These are phyloP conservation scores for Rhodotorula babjevae DNA, from an alignment of 768 basidiomycete genomes.

Conservation along the genomic window DNA sequence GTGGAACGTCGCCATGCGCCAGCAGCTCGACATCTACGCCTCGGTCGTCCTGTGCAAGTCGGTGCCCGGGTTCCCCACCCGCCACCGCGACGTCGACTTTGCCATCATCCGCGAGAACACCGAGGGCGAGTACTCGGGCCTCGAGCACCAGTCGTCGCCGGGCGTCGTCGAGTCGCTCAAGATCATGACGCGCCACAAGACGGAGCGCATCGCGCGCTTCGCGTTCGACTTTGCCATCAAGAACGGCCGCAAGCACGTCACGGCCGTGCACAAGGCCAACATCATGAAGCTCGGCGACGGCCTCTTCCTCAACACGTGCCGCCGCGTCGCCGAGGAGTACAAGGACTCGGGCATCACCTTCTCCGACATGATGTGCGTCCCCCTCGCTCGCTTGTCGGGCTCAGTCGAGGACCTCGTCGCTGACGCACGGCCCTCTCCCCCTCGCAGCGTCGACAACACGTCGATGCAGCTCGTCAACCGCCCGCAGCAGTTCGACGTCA, in stretches of 20 bases:
- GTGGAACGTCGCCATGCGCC: constrained; percentile 99
- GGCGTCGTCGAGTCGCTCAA: constrained; percentile 98
- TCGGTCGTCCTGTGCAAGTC: constrained; percentile 98
- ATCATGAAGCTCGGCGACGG: constrained; percentile 99
- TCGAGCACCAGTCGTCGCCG: constrained; percentile 92
- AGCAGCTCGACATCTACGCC: constrained; percentile 98
- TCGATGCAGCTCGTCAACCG: constrained; percentile 98
- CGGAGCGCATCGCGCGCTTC: constrained; percentile 92
- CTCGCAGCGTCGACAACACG: constrained; percentile 49
- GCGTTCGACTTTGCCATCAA: constrained; percentile 98
- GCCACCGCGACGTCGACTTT: constrained; percentile 94
- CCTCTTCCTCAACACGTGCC: constrained; percentile 97
- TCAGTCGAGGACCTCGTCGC: neutral
- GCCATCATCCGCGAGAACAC: constrained; percentile 99
- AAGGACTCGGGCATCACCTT: constrained; percentile 80
- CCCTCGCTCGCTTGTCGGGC: too few relatives aligned
- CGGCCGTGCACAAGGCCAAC: constrained; percentile 99
- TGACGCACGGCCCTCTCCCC: neutral
- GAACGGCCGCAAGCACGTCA: constrained; percentile 99
- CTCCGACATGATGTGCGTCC: constrained; percentile 80
- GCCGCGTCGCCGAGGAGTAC: constrained; percentile 93
- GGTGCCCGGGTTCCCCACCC: constrained; percentile 88
- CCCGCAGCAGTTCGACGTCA: constrained; percentile 94
- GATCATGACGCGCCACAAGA: constrained; percentile 90
- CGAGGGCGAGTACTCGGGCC: constrained; percentile 97